phyloP scores from a whole-genome alignment of 495 filamentous ascomycete species.

The Aspergillus bridgeri region DNA sequence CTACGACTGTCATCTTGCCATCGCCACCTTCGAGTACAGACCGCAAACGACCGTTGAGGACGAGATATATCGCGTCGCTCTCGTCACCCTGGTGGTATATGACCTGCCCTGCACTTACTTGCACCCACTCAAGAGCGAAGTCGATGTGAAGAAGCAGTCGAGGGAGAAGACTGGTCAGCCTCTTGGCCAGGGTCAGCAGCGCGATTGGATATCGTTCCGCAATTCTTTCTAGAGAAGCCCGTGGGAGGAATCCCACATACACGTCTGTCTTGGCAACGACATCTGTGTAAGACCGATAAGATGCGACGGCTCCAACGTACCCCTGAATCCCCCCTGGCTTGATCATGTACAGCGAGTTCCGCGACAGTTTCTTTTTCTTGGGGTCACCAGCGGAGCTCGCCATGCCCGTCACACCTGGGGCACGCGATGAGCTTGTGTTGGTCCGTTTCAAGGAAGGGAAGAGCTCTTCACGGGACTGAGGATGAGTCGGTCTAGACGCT shows the following conservation, averaged over 20 bases:
- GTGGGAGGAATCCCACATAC: constrained; percentile 92
- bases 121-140: constrained; percentile 96
- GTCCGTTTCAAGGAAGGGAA: constrained; percentile 51
- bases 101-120: constrained; percentile 90
- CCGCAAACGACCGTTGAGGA: constrained; percentile 85
- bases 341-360: constrained; percentile 82
- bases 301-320: constrained; percentile 89
- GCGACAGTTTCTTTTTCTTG: constrained; percentile 48
- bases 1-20: constrained; percentile 81
- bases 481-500: constrained; percentile 24
- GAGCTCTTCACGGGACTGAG: constrained; percentile 38
- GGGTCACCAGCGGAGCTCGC: constrained; percentile 33
- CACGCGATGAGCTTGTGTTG: constrained; percentile 44
- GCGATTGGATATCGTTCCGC: constrained; percentile 91
- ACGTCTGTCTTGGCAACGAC: constrained; percentile 97
- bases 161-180: constrained; percentile 83
- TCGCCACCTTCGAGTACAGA: constrained; percentile 73
- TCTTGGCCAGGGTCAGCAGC: constrained; percentile 90
- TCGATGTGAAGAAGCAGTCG: constrained; percentile 95
- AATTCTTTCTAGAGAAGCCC: constrained; percentile 81
- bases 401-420: constrained; percentile 25
- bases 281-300: constrained; percentile 93
- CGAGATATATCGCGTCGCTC: constrained; percentile 97
- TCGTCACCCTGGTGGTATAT: constrained; percentile 93
- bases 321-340: constrained; percentile 95